phyloP scores from a whole-genome alignment of 441 rosid species.

The Corymbia citriodora region DNA sequence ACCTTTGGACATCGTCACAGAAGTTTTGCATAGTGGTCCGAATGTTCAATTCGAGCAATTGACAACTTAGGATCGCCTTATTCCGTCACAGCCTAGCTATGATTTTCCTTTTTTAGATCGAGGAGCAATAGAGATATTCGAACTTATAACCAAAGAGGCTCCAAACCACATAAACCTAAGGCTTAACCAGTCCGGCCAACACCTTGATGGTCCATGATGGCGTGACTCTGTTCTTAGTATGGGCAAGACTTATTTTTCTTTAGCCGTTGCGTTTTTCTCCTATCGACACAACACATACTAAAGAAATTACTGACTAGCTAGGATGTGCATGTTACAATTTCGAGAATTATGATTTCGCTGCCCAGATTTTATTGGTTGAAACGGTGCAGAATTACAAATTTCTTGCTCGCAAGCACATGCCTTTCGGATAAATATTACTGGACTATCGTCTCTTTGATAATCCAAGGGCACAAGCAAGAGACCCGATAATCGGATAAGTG shows the following conservation, averaged over 20 bases:
- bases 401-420: background rate
- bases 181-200: background rate
- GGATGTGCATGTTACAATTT: background rate
- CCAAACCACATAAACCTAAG: background rate
- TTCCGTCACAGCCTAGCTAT: too few relatives aligned
- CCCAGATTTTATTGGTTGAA: background rate
- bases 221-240: background rate
- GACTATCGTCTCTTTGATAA: background rate
- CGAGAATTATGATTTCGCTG: background rate
- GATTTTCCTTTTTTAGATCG: background rate
- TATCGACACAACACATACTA: too few relatives aligned
- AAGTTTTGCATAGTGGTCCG: background rate
- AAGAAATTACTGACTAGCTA: background rate
- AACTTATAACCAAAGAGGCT: too few relatives aligned
- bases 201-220: background rate
- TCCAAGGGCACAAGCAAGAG: background rate
- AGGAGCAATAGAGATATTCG: background rate
- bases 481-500: background rate
- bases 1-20: background rate
- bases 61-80: background rate
- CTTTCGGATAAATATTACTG: background rate
- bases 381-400: fast-evolving
- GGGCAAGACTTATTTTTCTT: background rate
- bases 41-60: background rate
- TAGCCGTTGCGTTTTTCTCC: background rate